These are phyloP conservation scores for Annulohypoxylon stygium DNA, from an alignment of 495 filamentous ascomycete species.

Conservation along the genomic window DNA sequence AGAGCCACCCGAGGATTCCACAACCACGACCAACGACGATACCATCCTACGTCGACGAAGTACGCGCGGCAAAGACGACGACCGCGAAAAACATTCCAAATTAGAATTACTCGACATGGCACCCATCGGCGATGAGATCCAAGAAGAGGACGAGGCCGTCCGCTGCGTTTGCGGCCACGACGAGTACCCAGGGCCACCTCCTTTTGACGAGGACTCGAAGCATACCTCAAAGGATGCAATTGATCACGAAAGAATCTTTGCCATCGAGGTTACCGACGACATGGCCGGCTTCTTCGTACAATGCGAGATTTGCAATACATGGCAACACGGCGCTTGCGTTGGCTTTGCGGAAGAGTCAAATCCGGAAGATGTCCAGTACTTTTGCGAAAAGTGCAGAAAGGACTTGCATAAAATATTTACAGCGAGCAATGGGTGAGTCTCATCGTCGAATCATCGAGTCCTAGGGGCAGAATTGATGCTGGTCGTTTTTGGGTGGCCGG, in stretches of 20 bases:
- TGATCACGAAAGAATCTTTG: slow-evolving; percentile 68
- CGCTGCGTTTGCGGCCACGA: slow-evolving; percentile 94
- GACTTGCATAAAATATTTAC: slow-evolving; percentile 87
- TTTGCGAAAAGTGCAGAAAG: slow-evolving; percentile 92
- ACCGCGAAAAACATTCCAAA: slow-evolving; percentile 55
- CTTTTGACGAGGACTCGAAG: slow-evolving; percentile 71
- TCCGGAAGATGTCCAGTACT: slow-evolving; percentile 87
- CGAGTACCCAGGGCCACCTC: slow-evolving; percentile 92
- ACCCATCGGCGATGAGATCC: slow-evolving; percentile 71
- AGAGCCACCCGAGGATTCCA: slow-evolving; percentile 79
- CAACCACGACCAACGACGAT: slow-evolving; percentile 55
- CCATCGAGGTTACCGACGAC: slow-evolving; percentile 83
- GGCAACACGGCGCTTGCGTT: slow-evolving; percentile 98
- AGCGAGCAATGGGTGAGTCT: slow-evolving; percentile 86
- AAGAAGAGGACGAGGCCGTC: slow-evolving; percentile 93
- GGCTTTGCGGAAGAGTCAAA: slow-evolving; percentile 92
- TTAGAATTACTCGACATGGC: slow-evolving; percentile 64
- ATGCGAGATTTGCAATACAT: slow-evolving; percentile 97
- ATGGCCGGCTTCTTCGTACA: slow-evolving; percentile 96
- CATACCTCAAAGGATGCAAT: slow-evolving; percentile 61
- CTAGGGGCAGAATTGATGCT: slow-evolving; percentile 23
- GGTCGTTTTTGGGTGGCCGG: slow-evolving; percentile 36
- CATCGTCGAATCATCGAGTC: slow-evolving; percentile 24
- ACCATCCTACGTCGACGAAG: slow-evolving; percentile 67
- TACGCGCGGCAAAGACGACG: slow-evolving; percentile 69